Evolutionary conservation across 345 rosid genomes (phyloP).

Genomic region (Nasturtium officinale): DNA sequence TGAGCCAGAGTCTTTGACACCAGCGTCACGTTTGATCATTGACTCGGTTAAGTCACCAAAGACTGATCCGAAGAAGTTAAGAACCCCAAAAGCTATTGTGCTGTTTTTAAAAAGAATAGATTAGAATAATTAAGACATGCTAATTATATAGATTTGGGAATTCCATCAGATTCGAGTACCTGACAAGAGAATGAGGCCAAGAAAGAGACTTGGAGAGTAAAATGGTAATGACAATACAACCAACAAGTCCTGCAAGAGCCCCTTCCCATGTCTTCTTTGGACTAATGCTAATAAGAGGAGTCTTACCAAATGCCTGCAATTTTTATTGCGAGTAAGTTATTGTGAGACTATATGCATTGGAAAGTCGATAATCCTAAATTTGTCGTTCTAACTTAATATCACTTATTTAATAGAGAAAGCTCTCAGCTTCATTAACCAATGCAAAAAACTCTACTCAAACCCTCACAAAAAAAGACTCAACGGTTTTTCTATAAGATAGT

Average conservation of each 20-base stretch:
- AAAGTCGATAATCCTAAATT: background rate
- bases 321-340: background rate
- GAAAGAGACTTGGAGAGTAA: constrained; percentile 63
- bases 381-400: background rate
- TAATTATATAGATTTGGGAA: background rate
- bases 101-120: constrained; percentile 44
- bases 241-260: constrained; percentile 79
- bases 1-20: constrained; percentile 96
- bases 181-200: constrained; percentile 81
- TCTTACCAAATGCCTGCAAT: constrained; percentile 83
- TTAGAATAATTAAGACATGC: background rate
- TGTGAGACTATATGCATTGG: background rate
- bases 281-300: constrained; percentile 77
- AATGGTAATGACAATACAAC: constrained; percentile 69
- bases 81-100: constrained; percentile 73
- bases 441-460: background rate
- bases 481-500: no score
- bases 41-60: constrained; percentile 95
- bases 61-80: constrained; percentile 85
- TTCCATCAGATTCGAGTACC: constrained; percentile 46
- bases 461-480: background rate
- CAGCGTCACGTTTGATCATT: constrained; percentile 97
- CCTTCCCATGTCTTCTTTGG: constrained; percentile 99
- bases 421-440: background rate
- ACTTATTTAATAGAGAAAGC: background rate